A percentile compares a stretch with the other conserved stretches of the same genome.
Evolutionary conservation across 208 protist genomes (phyloP).

Genomic region (Leishmania lainsoni): DNA sequence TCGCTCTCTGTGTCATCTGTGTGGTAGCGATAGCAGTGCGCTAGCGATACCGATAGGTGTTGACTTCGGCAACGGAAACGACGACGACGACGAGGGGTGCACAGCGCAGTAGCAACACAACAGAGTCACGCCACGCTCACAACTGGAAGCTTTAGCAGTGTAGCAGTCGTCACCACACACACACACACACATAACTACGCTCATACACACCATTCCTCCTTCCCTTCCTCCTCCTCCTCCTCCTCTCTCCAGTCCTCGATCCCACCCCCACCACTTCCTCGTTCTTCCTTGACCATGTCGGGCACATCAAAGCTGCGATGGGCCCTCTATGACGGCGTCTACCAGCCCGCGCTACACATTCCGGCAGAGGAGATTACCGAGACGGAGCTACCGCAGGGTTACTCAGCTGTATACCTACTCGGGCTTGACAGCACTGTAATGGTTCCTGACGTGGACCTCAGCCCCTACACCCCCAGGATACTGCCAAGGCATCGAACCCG

Average conservation of each 20-base stretch:
- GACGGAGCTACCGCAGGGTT: conserved; percentile 33
- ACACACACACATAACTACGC: background rate
- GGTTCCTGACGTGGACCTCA: conserved; percentile 51
- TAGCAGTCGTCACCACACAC: too few relatives aligned
- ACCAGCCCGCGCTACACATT: conserved; percentile 69
- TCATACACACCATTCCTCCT: background rate
- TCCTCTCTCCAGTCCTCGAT: too few relatives aligned
- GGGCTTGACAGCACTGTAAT: conserved; percentile 65
- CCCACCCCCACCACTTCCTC: background rate
- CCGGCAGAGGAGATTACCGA: conserved; percentile 41
- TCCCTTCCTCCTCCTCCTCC: background rate
- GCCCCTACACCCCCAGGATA: conserved; percentile 60
- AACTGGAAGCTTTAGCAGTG: too few relatives aligned
- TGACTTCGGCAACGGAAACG: too few relatives aligned
- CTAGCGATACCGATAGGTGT: too few relatives aligned
- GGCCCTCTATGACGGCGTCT: conserved; percentile 71
- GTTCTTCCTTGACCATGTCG: conserved; percentile 2
- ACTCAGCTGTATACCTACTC: conserved; percentile 77
- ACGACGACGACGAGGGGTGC: too few relatives aligned
- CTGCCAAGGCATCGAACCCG: conserved; percentile 46
- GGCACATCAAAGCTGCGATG: conserved; percentile 60
- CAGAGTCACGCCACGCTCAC: too few relatives aligned
- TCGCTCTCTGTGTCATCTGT: too few relatives aligned
- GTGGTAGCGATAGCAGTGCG: too few relatives aligned
- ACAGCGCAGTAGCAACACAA: too few relatives aligned